Conservation (phyloP, 495 filamentous ascomycete genomes). For the Aspergillus haitiensis region DNA sequence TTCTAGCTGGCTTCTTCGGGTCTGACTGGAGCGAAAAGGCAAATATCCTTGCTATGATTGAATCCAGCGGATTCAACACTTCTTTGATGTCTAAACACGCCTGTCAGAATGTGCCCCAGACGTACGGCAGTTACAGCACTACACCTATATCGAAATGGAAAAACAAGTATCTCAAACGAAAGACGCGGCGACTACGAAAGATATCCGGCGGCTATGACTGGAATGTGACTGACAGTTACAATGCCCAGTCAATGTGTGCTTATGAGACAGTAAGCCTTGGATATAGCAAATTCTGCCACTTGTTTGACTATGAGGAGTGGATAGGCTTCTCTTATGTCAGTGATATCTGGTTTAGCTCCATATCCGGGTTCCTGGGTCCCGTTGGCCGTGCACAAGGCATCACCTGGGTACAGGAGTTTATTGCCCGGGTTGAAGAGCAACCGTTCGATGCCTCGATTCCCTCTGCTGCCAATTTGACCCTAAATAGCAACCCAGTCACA, state of each 20-base stretch:
- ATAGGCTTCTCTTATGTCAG: conserved; percentile 51
- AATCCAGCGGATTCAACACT: conserved; percentile 20
- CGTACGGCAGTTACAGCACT: conserved; percentile 11
- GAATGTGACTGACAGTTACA: conserved; percentile 52
- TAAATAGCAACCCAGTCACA: conserved; percentile 45
- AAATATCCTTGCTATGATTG: conserved; percentile 53
- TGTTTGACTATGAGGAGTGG: conserved; percentile 55
- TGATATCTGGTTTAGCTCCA: conserved; percentile 58
- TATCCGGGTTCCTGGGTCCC: conserved; percentile 52
- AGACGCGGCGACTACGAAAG: conserved; percentile 47
- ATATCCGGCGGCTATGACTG: conserved; percentile 49
- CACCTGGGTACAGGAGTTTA: conserved; percentile 60
- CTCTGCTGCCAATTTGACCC: conserved; percentile 52
- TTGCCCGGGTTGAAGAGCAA: conserved; percentile 57
- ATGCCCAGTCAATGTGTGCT: conserved; percentile 56
- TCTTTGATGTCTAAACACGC: conserved; percentile 34
- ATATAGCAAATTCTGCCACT: conserved; percentile 52
- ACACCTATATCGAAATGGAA: conserved; percentile 34
- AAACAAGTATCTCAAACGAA: conserved; percentile 46
- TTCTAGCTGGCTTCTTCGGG: conserved; percentile 58
- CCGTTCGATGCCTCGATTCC: conserved; percentile 41
- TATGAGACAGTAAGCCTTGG: conserved; percentile 62
- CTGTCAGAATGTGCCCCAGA: conserved; percentile 35
- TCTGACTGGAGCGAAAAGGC: conserved; percentile 57
- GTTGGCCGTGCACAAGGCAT: conserved; percentile 59